Evolutionary conservation across 1,139 yeast species (phyloP).

Genomic region (Yamadazyma pseudoaaseri): DNA sequence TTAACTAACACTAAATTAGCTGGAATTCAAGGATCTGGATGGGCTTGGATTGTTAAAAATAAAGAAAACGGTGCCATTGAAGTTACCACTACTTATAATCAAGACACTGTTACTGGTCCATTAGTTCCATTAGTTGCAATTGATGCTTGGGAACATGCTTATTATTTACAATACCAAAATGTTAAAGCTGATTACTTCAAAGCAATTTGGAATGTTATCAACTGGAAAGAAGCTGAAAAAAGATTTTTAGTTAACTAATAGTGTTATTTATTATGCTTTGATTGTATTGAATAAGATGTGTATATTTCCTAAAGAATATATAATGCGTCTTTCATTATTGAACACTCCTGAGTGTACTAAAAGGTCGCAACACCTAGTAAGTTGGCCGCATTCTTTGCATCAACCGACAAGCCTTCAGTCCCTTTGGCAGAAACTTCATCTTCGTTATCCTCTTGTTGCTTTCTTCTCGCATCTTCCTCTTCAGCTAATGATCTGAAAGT

Average conservation of each 20-base stretch:
- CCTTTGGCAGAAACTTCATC: conserved; percentile 13
- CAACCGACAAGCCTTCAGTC: conserved; percentile 32
- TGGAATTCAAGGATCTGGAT: conserved; percentile 48
- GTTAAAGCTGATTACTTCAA: conserved; percentile 48
- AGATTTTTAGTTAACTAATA: conserved; percentile 23
- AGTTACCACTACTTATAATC: conserved; percentile 44
- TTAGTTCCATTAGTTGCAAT: conserved; percentile 45
- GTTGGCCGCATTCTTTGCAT: conserved; percentile 82
- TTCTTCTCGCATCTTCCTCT: conserved; percentile 28
- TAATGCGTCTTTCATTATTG: neutral
- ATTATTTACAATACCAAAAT: conserved; percentile 49
- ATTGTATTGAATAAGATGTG: neutral
- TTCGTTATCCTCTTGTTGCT: conserved; percentile 17
- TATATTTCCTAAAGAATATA: neutral
- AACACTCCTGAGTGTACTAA: conserved; percentile 20
- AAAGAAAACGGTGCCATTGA: conserved; percentile 41
- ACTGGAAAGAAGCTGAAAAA: conserved; percentile 48
- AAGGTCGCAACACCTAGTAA: conserved; percentile 77
- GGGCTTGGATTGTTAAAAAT: conserved; percentile 49
- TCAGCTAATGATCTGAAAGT: conserved; percentile 55
- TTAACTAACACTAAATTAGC: conserved; percentile 41
- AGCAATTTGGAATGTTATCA: conserved; percentile 49
- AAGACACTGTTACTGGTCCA: conserved; percentile 45
- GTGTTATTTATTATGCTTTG: no score
- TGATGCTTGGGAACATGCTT: conserved; percentile 55